Evolutionary conservation across 768 basidiomycete genomes (phyloP), one percentile per base, ranked within the genome.

Genomic region (Cystofilobasidium bisporidii): DNA sequence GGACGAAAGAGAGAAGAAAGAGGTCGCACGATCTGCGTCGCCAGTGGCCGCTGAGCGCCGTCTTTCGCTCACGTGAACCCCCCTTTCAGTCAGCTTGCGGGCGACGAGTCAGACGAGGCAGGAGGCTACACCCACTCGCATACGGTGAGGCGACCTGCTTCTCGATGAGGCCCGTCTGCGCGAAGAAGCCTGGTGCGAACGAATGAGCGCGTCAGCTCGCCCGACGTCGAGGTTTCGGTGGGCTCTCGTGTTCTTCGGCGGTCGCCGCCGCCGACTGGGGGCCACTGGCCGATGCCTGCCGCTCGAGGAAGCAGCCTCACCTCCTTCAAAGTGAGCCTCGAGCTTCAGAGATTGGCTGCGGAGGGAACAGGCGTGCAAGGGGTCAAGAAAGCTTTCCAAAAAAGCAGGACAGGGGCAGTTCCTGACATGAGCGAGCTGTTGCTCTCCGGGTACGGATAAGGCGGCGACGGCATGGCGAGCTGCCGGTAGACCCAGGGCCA

Each of bases 311-410:
- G 3, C n/a, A n/a, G n/a, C n/a, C 24, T 61, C 18, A 63, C 62
- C 62, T 63, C 62, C 62, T 36, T 63, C 62, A 28, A 63, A 63
- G 50, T 63, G 62, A 14, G 24, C 28, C 62, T 63, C 62, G 12
- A 63, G 62, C 62, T 63, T 53, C n/a, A 63, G 62, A 2, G 32
- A 53, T 24, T 32, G 12, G 48, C 50, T 48, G 22, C 48, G 45
- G 4, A 48, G 22, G n/a, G 43, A 30, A n/a, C n/a, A n/a, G n/a
- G n/a, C n/a, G n/a, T n/a, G n/a, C n/a, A n/a, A n/a, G n/a, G n/a
- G n/a, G n/a, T n/a, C n/a, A n/a, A n/a, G n/a, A n/a, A n/a, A n/a
- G n/a, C n/a, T n/a, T n/a, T n/a, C n/a, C n/a, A n/a, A n/a, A n/a
- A n/a, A 43, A 6, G 18, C 11, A 8, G 15, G 41, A 3, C 8